phyloP scores from a whole-genome alignment of 345 rosid genomes.

The Dovyalis caffra region DNA sequence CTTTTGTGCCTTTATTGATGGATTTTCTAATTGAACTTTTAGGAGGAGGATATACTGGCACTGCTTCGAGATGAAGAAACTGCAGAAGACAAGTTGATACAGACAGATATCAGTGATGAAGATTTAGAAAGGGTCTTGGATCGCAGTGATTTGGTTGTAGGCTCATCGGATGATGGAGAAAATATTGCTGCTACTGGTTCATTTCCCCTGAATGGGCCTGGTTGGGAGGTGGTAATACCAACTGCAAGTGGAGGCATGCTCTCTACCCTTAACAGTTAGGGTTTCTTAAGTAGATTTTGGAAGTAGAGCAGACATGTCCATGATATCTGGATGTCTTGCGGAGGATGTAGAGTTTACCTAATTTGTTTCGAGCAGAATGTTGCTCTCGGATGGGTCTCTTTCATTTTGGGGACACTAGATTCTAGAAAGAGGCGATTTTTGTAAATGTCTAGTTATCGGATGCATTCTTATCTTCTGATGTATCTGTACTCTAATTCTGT shows the following conservation, averaged over 20 bases:
- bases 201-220: conserved; percentile 80
- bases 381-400: neutral
- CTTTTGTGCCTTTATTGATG: neutral
- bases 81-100: conserved; percentile 85
- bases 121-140: conserved; percentile 69
- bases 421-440: conserved; percentile 1
- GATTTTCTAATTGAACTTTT: conserved; percentile 7
- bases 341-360: neutral
- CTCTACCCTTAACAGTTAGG: conserved; percentile 72
- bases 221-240: conserved; percentile 96
- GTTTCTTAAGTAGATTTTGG: neutral
- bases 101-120: conserved; percentile 75
- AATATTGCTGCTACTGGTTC: conserved; percentile 22
- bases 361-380: neutral
- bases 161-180: conserved; percentile 20
- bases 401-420: neutral
- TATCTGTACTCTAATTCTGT: neutral
- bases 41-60: conserved; percentile 85
- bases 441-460: neutral
- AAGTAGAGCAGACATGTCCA: neutral
- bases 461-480: neutral
- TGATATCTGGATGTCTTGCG: neutral
- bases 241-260: conserved; percentile 70
- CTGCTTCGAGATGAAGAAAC: conserved; percentile 75
- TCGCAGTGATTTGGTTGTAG: conserved; percentile 63